These are phyloP conservation scores for Scedosporium boydii DNA, from an alignment of 2,329 filamentous ascomycete genomes.

Conservation along the genomic window DNA sequence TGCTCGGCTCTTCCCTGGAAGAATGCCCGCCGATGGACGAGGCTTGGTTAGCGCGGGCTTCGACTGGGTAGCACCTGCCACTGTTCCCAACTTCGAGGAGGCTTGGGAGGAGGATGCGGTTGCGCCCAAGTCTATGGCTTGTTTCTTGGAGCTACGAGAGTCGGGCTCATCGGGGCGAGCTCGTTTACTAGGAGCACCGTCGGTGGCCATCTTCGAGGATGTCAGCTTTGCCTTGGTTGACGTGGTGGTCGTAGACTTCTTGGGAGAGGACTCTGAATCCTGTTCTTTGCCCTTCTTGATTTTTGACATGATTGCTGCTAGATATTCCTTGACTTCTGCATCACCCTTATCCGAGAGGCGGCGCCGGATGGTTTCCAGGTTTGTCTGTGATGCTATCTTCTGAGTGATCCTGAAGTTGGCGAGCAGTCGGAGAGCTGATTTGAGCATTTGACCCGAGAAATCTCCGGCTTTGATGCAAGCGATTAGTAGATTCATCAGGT, in stretches of 20 bases:
- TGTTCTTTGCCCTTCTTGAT: slow-evolving; percentile 26
- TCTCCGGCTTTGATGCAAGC: slow-evolving; percentile 43
- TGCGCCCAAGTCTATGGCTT: slow-evolving; percentile 27
- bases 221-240: slow-evolving; percentile 22
- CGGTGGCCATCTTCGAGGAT: slow-evolving; percentile 18
- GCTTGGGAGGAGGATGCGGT: slow-evolving; percentile 8
- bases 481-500: slow-evolving; percentile 43
- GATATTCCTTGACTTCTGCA: slow-evolving; percentile 51
- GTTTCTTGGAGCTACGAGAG: slow-evolving; percentile 29
- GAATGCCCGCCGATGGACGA: slow-evolving; percentile 17
- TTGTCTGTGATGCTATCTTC: slow-evolving; percentile 52
- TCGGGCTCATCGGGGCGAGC: slow-evolving; percentile 30
- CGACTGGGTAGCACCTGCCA: neutral
- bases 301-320: slow-evolving; percentile 46
- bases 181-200: slow-evolving; percentile 23
- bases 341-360: slow-evolving; percentile 57
- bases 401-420: slow-evolving; percentile 52
- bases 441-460: slow-evolving; percentile 43
- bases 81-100: slow-evolving; percentile 8
- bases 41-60: slow-evolving; percentile 10
- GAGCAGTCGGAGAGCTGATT: slow-evolving; percentile 49
- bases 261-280: slow-evolving; percentile 13
- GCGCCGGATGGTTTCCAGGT: slow-evolving; percentile 55
- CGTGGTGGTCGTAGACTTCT: slow-evolving; percentile 8
- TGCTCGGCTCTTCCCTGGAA: slow-evolving; percentile 40